A percentile compares a stretch with the other conserved stretches of the same genome.
Evolutionary conservation across 164 flowering plant species (phyloP).

Genomic region (Annona squamosa): DNA sequence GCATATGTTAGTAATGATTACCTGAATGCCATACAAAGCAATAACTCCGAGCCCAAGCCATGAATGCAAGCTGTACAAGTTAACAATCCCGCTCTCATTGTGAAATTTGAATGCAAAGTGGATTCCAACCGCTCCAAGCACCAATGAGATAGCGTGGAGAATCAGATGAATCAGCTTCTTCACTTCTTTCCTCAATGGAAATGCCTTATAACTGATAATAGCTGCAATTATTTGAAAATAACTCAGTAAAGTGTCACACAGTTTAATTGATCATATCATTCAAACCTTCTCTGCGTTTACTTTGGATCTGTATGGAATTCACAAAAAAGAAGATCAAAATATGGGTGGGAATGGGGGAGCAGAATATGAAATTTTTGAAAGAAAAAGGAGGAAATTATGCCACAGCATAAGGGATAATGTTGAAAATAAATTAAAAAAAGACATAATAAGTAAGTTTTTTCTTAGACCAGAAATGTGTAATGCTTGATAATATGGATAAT

Average conservation of each 20-base stretch:
- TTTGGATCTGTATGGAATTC: background rate
- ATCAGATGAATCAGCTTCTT: slow-evolving; percentile 76
- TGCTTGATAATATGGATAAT: too few relatives aligned
- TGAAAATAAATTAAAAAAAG: too few relatives aligned
- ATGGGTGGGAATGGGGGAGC: too few relatives aligned
- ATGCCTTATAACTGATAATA: slow-evolving; percentile 71
- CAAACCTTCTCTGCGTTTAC: background rate
- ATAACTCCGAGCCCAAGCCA: slow-evolving; percentile 86
- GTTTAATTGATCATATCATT: too few relatives aligned
- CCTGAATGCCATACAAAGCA: slow-evolving; percentile 80
- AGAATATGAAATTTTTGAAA: too few relatives aligned
- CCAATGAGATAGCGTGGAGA: slow-evolving; percentile 65
- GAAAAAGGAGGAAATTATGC: too few relatives aligned
- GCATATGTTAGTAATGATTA: slow-evolving; percentile 13
- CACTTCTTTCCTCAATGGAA: slow-evolving; percentile 53
- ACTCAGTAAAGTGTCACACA: background rate
- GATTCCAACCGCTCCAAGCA: slow-evolving; percentile 76
- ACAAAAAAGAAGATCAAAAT: too few relatives aligned
- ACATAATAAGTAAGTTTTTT: too few relatives aligned
- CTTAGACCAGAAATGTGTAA: too few relatives aligned
- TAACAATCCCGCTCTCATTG: slow-evolving; percentile 73
- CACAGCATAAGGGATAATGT: too few relatives aligned
- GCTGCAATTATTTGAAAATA: slow-evolving; percentile 41
- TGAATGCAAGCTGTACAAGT: slow-evolving; percentile 90
- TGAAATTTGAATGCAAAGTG: slow-evolving; percentile 74